Evolutionary conservation across 1,139 yeast genomes (phyloP).

Genomic region (Diutina ranongensis): DNA sequence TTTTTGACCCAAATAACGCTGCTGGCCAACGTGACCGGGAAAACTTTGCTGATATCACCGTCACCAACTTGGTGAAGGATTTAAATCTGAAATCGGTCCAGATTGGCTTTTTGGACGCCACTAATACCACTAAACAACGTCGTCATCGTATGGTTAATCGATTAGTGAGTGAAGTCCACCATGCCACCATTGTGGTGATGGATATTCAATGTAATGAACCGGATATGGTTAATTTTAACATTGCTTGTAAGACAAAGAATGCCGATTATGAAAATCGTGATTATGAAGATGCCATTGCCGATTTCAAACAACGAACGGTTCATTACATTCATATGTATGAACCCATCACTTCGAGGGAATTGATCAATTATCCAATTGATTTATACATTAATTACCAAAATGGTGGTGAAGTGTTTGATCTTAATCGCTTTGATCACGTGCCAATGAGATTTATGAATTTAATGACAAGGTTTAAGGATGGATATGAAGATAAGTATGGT

Average conservation of each 20-base stretch:
- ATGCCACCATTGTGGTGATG: slow-evolving; percentile 12
- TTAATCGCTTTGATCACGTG: slow-evolving; percentile 7
- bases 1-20: slow-evolving; percentile 39
- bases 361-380: slow-evolving; percentile 20
- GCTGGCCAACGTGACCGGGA: slow-evolving; percentile 41
- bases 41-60: slow-evolving; percentile 45
- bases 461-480: neutral
- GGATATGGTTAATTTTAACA: slow-evolving; percentile 18
- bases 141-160: slow-evolving; percentile 31
- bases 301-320: slow-evolving; percentile 46
- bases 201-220: slow-evolving; percentile 11
- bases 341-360: slow-evolving; percentile 39
- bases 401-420: slow-evolving; percentile 29
- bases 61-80: slow-evolving; percentile 36
- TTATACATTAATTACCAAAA: slow-evolving; percentile 34
- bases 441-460: neutral
- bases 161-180: slow-evolving; percentile 8
- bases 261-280: slow-evolving; percentile 41
- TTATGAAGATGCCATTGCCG: slow-evolving; percentile 41
- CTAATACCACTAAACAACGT: slow-evolving; percentile 39
- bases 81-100: slow-evolving; percentile 33
- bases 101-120: slow-evolving; percentile 62
- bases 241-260: slow-evolving; percentile 42
- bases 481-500: slow-evolving; percentile 4
- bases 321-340: slow-evolving; percentile 47